Percentiles rank a stretch among this genome's conserved stretches.
Conservation (phyloP, 495 filamentous ascomycete genomes). For the Tuber aestivum region DNA sequence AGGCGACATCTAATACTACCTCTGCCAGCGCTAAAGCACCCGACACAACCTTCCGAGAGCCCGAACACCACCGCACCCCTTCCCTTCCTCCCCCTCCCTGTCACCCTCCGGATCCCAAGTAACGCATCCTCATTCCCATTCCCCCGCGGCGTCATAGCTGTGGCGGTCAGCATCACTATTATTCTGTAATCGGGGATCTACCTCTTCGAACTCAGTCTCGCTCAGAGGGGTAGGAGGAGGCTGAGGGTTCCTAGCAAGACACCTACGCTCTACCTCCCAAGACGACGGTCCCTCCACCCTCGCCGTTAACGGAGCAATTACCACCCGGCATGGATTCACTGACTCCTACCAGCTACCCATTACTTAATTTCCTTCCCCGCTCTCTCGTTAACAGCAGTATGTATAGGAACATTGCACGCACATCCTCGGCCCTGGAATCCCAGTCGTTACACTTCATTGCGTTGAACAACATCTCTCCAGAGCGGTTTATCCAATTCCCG, state of each 20-base stretch:
- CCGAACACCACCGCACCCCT: conserved; percentile 11
- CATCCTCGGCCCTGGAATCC: conserved; percentile 58
- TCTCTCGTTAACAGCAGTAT: conserved; percentile 92
- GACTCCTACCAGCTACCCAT: conserved; percentile 68
- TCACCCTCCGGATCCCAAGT: conserved; percentile 42
- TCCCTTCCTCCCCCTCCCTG: conserved; percentile 10
- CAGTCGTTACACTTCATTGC: conserved; percentile 79
- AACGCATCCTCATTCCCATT: conserved; percentile 44
- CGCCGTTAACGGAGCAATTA: conserved; percentile 3
- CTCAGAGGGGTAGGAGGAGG: not conserved
- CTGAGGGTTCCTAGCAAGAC: not conserved
- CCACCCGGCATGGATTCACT: conserved; percentile 7
- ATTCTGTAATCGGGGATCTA: conserved; percentile 4
- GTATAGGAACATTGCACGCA: conserved; percentile 91
- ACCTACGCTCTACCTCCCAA: too few relatives aligned
- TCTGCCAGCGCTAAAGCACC: conserved; percentile 22
- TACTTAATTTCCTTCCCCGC: conserved; percentile 75
- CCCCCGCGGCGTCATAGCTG: conserved; percentile 46
- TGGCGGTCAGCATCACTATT: conserved; percentile 63
- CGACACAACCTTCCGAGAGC: conserved; percentile 11
- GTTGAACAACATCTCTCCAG: conserved; percentile 89
- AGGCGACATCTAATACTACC: too few relatives aligned
- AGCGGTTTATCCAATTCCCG: conserved; percentile 96
- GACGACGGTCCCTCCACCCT: conserved; percentile 28
- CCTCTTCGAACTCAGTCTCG: conserved; percentile 5